phyloP scores from a whole-genome alignment of 1,284 basidiomycete genomes.

The Papiliotrema flavescens region DNA sequence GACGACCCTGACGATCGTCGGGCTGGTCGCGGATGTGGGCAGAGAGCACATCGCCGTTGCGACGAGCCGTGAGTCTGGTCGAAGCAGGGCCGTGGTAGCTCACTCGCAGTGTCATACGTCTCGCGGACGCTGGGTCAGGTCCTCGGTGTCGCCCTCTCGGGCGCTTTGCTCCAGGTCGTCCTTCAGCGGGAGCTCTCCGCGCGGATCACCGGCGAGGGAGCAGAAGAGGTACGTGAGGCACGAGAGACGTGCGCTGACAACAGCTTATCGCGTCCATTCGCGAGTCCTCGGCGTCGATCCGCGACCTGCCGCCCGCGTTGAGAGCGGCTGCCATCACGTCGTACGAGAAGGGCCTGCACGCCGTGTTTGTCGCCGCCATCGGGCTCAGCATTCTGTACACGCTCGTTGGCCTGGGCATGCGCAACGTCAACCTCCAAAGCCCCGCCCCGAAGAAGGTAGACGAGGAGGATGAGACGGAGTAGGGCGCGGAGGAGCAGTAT shows the following conservation, averaged over 20 bases:
- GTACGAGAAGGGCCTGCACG: slow-evolving; percentile 75
- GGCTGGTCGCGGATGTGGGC: slow-evolving; percentile 74
- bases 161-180: slow-evolving; percentile 72
- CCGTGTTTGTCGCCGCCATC: slow-evolving; percentile 77
- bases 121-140: slow-evolving; percentile 89
- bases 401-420: slow-evolving; percentile 3
- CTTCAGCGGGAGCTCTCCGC: slow-evolving; percentile 63
- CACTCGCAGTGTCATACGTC: slow-evolving; percentile 70
- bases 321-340: slow-evolving; percentile 70
- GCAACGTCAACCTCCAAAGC: not conserved
- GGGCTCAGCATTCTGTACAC: slow-evolving; percentile 33
- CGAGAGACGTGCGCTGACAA: not conserved
- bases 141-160: slow-evolving; percentile 77
- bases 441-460: not conserved
- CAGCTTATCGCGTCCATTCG: slow-evolving; percentile 57
- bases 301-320: slow-evolving; percentile 60
- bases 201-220: slow-evolving; percentile 68
- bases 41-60: slow-evolving; percentile 77
- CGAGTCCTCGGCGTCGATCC: slow-evolving; percentile 76
- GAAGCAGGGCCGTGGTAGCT: not conserved
- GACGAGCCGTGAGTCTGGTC: slow-evolving; percentile 68
- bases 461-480: not conserved
- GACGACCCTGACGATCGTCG: slow-evolving; percentile 49
- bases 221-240: slow-evolving; percentile 59
- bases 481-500: not conserved